Conservation (phyloP, 768 basidiomycete species). For the Kwoniella dejecticola region DNA sequence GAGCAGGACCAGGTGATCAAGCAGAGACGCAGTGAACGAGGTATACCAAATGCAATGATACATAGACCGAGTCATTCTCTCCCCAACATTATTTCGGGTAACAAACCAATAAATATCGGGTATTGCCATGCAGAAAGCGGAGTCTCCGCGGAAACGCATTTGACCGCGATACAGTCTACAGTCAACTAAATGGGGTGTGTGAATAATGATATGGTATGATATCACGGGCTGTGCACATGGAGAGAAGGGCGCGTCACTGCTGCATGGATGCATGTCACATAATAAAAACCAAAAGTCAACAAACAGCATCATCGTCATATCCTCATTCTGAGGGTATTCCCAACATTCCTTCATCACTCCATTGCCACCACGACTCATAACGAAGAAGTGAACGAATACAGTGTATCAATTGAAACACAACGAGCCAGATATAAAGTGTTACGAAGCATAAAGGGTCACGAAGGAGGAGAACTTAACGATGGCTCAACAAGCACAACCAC, state of each 20-base stretch:
- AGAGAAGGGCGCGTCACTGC: slow-evolving; percentile 3
- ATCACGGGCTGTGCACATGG: slow-evolving; percentile 7
- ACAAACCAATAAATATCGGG: not conserved
- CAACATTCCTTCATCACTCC: not conserved
- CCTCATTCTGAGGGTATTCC: too few relatives aligned
- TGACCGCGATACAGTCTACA: too few relatives aligned
- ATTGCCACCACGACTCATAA: slow-evolving; percentile 1
- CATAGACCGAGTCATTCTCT: too few relatives aligned
- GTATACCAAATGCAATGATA: too few relatives aligned
- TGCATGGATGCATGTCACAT: not conserved
- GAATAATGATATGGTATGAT: too few relatives aligned
- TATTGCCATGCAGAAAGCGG: not conserved
- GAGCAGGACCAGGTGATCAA: not conserved
- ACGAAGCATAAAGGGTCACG: too few relatives aligned
- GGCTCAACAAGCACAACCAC: too few relatives aligned
- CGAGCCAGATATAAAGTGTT: too few relatives aligned
- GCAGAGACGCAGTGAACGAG: not conserved
- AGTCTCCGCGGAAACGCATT: not conserved
- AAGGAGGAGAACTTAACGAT: too few relatives aligned
- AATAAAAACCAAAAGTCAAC: not conserved
- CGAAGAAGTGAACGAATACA: not conserved
- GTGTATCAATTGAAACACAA: too few relatives aligned
- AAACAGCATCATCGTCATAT: slow-evolving; percentile 1
- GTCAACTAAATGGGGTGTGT: too few relatives aligned
- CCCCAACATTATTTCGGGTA: not conserved